A percentile compares a stretch with the other conserved stretches of the same genome.
These are phyloP conservation scores for Crithidia expoeki DNA, from an alignment of 208 protist genomes.

Conservation along the genomic window DNA sequence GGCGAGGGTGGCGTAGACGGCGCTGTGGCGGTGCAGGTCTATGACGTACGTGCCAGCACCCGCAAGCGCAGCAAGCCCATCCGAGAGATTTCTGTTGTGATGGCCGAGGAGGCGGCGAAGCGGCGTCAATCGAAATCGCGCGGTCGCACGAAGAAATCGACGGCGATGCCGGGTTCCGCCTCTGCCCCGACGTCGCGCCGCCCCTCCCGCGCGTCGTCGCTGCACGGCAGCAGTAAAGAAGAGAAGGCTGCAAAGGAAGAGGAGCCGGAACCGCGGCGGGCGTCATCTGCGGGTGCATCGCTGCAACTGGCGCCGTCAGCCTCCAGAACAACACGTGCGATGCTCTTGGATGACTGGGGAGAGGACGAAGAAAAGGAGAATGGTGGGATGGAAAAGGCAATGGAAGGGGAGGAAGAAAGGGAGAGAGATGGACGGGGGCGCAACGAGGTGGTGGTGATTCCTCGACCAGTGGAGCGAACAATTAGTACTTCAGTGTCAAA, in stretches of 20 bases:
- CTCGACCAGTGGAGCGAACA: background rate
- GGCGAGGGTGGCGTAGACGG: slow-evolving; percentile 64
- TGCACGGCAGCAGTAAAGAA: background rate
- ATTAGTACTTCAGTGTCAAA: background rate
- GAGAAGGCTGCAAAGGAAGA: background rate
- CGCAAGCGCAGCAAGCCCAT: slow-evolving; percentile 67
- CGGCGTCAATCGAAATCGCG: slow-evolving; percentile 7
- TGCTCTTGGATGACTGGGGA: background rate
- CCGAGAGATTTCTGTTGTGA: slow-evolving; percentile 82
- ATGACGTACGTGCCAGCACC: slow-evolving; percentile 82
- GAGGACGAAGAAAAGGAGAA: background rate
- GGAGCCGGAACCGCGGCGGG: slow-evolving; percentile 4
- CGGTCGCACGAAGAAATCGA: slow-evolving; percentile 7
- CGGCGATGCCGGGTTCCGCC: slow-evolving; percentile 1
- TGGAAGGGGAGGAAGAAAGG: background rate
- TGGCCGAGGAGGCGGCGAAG: slow-evolving; percentile 79
- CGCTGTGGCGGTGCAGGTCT: slow-evolving; percentile 68
- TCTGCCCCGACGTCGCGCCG: slow-evolving; percentile 30
- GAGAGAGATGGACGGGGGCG: background rate
- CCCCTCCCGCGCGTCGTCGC: slow-evolving; percentile 21
- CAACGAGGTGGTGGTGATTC: background rate
- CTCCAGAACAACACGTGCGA: background rate
- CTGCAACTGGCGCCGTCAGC: background rate
- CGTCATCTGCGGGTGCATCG: slow-evolving; percentile 13
- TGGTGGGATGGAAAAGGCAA: background rate